Evolutionary conservation across 2,329 filamentous ascomycete species (phyloP).

Genomic region (Pseudogymnoascus sp.): DNA sequence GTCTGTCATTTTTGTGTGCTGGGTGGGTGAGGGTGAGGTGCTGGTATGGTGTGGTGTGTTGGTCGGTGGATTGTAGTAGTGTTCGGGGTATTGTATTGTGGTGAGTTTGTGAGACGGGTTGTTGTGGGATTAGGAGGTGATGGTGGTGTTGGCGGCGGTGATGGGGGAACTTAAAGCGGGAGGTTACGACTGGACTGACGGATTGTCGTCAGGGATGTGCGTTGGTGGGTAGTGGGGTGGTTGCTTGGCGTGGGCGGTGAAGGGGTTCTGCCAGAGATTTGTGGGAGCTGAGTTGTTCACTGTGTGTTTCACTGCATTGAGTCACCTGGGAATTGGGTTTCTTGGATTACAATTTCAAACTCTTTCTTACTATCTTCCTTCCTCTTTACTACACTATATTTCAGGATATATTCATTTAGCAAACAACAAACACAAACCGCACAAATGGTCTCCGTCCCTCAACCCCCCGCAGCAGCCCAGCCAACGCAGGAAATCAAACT

Average conservation of each 20-base stretch:
- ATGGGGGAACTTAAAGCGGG: background rate
- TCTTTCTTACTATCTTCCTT: background rate
- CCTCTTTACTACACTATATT: background rate
- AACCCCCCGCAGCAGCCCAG: background rate
- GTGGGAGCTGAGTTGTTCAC: background rate
- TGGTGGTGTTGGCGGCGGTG: background rate
- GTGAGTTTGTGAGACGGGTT: background rate
- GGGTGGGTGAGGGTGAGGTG: too few species aligned
- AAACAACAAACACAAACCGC: background rate
- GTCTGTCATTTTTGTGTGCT: constrained; percentile 43
- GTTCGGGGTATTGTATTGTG: background rate
- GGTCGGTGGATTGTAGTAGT: too few species aligned
- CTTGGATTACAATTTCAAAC: background rate
- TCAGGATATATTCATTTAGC: background rate
- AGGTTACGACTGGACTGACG: background rate
- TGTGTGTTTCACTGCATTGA: background rate
- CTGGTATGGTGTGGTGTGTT: background rate
- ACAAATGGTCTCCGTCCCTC: background rate
- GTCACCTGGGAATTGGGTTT: background rate
- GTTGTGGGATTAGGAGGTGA: background rate
- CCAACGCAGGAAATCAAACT: background rate
- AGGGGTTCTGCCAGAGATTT: background rate
- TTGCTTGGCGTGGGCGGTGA: background rate
- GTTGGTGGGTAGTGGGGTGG: background rate
- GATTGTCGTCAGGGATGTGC: background rate